Base-by-base conservation (phyloP, 2,329 filamentous ascomycete species). In the Pseudonectria buxi region DNA sequence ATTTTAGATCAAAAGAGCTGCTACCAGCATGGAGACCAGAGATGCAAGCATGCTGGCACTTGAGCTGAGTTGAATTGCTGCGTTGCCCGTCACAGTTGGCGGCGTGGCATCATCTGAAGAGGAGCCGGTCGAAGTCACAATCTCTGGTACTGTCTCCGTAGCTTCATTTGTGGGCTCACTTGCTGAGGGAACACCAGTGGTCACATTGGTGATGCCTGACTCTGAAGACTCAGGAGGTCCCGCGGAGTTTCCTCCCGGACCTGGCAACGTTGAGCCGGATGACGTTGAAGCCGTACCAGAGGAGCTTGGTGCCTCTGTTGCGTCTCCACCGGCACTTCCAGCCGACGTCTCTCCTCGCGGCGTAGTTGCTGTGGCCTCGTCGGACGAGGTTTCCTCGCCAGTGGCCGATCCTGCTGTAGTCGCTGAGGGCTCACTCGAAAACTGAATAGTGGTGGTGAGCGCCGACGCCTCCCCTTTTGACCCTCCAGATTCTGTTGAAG, bases 1-100 rank as follows among this genome's bases (percentile, higher is more conserved):
- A 47, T 24, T 38, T 50, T 50, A 53, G 29, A 51, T 34, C 24
- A 48, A 42, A 6, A 50, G 26, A 7, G 51, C 32, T 24, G 32
- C 46, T 14, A 51, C 18, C 18, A 22, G 5, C 9, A 9, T 22
- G 18, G 5, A 6, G 18, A 22, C 5, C 5, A 22, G 5, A 5
- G 18, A 22, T 22, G 9, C 18, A 22, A 22, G 18, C 18, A 22
- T 9, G 18, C 18, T 22, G 18, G 9, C 5, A 9, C 18, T 22
- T 22, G 18, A 22, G 18, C 18, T 22, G 18, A 22, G 18, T 22
- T 22, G 18, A 22, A n/a, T n/a, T n/a, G 18, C 18, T 6, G 18
- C 18, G 9, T 9, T 22, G 5, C 18, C 18, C 9, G 5, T 5
- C 5, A 22, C 18, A 5, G 18, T 22, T 9, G 18, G 9, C 9